Conservation (phyloP, 2,329 filamentous ascomycete species). For the Penicillium expansum region DNA sequence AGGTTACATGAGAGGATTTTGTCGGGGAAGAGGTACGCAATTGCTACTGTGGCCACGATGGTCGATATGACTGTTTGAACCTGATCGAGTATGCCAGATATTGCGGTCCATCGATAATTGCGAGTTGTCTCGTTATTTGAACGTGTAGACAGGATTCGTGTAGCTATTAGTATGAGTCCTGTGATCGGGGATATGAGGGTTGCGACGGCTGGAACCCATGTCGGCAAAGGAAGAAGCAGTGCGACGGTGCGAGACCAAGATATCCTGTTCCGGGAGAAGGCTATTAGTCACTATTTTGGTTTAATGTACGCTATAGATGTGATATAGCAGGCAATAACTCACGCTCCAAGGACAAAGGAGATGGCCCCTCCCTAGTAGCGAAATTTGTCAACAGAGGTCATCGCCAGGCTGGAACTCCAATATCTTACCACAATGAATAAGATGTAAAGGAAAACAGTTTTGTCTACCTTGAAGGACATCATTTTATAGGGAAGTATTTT, state of each 20-base stretch:
- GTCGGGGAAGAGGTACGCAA: slow-evolving; percentile 30
- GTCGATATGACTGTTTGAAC: slow-evolving; percentile 28
- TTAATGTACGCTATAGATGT: not conserved
- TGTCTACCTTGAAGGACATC: not conserved
- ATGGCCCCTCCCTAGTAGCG: not conserved
- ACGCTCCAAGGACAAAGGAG: slow-evolving; percentile 22
- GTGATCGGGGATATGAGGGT: slow-evolving; percentile 22
- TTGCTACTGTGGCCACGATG: slow-evolving; percentile 29
- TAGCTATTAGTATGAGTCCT: slow-evolving; percentile 9
- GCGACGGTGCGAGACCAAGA: slow-evolving; percentile 27
- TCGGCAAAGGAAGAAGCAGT: slow-evolving; percentile 27
- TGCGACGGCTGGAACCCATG: slow-evolving; percentile 22
- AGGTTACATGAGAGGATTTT: slow-evolving; percentile 29
- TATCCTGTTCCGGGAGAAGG: slow-evolving; percentile 16
- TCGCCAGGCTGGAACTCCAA: not conserved
- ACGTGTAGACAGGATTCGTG: not conserved
- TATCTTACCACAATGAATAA: slow-evolving; percentile 2
- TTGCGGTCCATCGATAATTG: not conserved
- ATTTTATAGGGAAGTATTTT: not conserved
- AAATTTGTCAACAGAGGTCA: not conserved
- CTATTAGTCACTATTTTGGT: slow-evolving; percentile 1
- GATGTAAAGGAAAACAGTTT: not conserved
- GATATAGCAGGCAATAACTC: not conserved
- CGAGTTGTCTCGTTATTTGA: not conserved
- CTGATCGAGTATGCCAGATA: slow-evolving; percentile 14